These are phyloP conservation scores for Picea abies DNA, from an alignment of 83 land plant genomes.

Conservation along the genomic window DNA sequence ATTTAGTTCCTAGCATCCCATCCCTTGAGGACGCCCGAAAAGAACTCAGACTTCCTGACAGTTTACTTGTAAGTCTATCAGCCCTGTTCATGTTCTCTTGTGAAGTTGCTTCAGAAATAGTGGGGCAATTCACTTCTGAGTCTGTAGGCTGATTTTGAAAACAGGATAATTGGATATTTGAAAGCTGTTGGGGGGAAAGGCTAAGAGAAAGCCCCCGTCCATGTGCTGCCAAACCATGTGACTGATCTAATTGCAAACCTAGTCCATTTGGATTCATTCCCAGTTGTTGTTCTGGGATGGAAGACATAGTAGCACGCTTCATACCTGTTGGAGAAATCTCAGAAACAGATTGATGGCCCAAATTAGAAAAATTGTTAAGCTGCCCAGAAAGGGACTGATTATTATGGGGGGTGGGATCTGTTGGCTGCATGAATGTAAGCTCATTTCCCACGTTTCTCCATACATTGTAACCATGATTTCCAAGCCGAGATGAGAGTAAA, in stretches of 20 bases:
- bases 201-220: constrained; percentile 60
- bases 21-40: constrained; percentile 23
- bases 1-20: constrained; percentile 12
- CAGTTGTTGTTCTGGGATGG: constrained; percentile 25
- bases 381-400: constrained; percentile 15
- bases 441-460: constrained; percentile 11
- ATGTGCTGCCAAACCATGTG: constrained; percentile 35
- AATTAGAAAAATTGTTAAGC: neutral
- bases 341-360: neutral
- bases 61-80: neutral
- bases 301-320: constrained; percentile 9
- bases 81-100: neutral
- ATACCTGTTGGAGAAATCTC: constrained; percentile 1
- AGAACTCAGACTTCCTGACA: constrained; percentile 13
- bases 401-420: neutral
- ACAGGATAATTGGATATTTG: constrained; percentile 29
- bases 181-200: constrained; percentile 45
- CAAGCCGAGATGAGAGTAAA: constrained; percentile 22
- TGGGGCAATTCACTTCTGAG: neutral
- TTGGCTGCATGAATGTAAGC: neutral
- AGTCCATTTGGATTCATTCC: constrained; percentile 8
- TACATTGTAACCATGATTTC: constrained; percentile 24
- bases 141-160: constrained; percentile 30
- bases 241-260: constrained; percentile 10
- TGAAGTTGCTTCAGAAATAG: neutral